Base-by-base conservation (phyloP, 257 asterid genomes). In the Rhazya stricta region DNA sequence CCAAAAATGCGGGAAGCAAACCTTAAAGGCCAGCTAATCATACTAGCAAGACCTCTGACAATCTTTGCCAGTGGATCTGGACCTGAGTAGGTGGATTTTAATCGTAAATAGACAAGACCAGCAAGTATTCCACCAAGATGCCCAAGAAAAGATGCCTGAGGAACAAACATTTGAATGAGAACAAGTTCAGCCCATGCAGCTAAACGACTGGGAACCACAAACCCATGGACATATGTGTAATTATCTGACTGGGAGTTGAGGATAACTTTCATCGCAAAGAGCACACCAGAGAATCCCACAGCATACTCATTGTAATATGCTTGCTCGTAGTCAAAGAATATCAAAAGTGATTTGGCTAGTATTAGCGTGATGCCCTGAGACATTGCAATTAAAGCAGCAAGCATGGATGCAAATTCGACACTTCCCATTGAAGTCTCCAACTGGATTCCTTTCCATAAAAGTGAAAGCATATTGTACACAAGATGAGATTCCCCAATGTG, bases 101-200 rank as follows among this genome's bases (percentile, higher is more conserved):
- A 29, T 39, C 78, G 75, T 25, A 91, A 37, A 77, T 90, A 94
- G 45, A 84, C 68, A 27, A 94, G 77, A 2, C 98, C 98, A 42
- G 98, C 97, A 68, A 94, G 91, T 75, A 94, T 78, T 60, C 98
- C 98, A 10, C 96, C 97, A 27, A 89, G 94, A 78, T 94, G 97
- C 21, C 97, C 99, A 11, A 94, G 90, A 81, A 94, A 94, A 4
- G 99, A 94, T 67, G 86, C 97, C 10, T 93, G 93, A 5, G 99
- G 99, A 7, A 89, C 95, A 39, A 94, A 82, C 97, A 90, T 89
- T 80, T 94, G 97, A 71, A 90, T 73, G 54, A 94, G 85, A 74
- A 90, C 30, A n/a, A 94, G 94, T 78, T 94, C 98, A 11, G 97
- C 97, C 98, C 97, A 94, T 3, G 95, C 98, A 73, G 97, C 98